Conservation (phyloP, 495 filamentous ascomycete species). For the Terfezia claveryi region DNA sequence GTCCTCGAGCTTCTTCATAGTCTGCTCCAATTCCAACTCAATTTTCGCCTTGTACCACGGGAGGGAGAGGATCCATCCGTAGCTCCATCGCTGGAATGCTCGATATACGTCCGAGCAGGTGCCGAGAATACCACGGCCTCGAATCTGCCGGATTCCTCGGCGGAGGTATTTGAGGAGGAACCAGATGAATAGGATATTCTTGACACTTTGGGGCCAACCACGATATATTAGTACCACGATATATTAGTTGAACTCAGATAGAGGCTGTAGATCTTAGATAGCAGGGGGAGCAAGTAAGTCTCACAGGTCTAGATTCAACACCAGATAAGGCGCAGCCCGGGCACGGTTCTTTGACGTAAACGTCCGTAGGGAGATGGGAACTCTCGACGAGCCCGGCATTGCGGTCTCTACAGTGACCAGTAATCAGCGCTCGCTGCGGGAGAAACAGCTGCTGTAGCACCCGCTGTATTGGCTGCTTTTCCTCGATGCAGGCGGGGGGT, state of each 20-base stretch:
- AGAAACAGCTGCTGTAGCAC: no score
- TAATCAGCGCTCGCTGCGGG: no score
- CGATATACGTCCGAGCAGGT: constrained; percentile 50
- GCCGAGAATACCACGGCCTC: constrained; percentile 71
- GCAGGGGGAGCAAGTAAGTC: constrained; percentile 19
- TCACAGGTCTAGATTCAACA: constrained; percentile 66
- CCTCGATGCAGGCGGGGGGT: no score
- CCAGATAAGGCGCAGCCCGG: constrained; percentile 33
- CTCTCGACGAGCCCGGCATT: constrained; percentile 28
- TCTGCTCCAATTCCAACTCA: constrained; percentile 55
- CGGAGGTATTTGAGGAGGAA: constrained; percentile 76
- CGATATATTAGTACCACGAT: constrained; percentile 3
- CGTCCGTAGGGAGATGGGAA: constrained; percentile 44
- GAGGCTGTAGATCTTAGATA: no score
- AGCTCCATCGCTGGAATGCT: constrained; percentile 44
- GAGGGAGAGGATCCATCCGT: constrained; percentile 63
- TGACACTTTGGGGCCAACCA: constrained; percentile 32
- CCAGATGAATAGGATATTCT: constrained; percentile 72
- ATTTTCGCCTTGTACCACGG: constrained; percentile 71
- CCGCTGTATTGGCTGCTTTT: no score
- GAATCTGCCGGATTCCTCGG: constrained; percentile 57
- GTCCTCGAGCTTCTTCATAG: constrained; percentile 48
- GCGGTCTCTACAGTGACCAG: no score
- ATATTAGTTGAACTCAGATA: not conserved
- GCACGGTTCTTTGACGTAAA: constrained; percentile 33